Conservation (phyloP, 2,329 filamentous ascomycete species). For the Beauveria bassiana region DNA sequence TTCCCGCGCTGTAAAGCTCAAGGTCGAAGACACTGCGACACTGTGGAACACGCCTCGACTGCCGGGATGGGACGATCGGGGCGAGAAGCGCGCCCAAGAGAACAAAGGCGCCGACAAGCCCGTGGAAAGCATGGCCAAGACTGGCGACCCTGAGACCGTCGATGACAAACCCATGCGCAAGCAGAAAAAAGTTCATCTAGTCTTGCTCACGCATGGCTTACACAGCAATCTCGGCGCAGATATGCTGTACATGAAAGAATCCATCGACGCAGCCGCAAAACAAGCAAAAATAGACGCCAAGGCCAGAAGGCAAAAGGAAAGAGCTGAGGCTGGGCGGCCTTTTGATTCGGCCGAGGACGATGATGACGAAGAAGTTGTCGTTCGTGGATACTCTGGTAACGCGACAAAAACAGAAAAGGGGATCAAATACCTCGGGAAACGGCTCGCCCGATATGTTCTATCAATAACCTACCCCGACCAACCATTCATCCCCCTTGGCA, state of each 20-base stretch:
- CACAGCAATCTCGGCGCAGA: slow-evolving; percentile 95
- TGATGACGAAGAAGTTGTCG: slow-evolving; percentile 78
- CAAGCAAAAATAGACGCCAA: slow-evolving; percentile 65
- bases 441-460: slow-evolving; percentile 84
- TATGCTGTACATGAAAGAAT: slow-evolving; percentile 96
- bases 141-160: slow-evolving; percentile 23
- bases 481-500: slow-evolving; percentile 64
- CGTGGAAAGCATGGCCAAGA: slow-evolving; percentile 26
- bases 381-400: slow-evolving; percentile 84
- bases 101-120: slow-evolving; percentile 22
- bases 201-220: slow-evolving; percentile 86
- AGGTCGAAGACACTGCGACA: slow-evolving; percentile 79
- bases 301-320: slow-evolving; percentile 46
- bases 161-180: slow-evolving; percentile 34
- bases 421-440: slow-evolving; percentile 94
- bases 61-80: slow-evolving; percentile 52
- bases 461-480: slow-evolving; percentile 91
- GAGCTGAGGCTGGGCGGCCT: slow-evolving; percentile 21
- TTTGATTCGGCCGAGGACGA: slow-evolving; percentile 31
- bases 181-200: slow-evolving; percentile 77
- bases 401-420: slow-evolving; percentile 86
- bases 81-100: slow-evolving; percentile 22
- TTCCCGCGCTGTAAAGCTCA: slow-evolving; percentile 69
- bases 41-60: slow-evolving; percentile 90
- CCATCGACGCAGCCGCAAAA: slow-evolving; percentile 76